Base-by-base conservation (phyloP, 495 filamentous ascomycete genomes). In the Hypoxylon fuscum region DNA sequence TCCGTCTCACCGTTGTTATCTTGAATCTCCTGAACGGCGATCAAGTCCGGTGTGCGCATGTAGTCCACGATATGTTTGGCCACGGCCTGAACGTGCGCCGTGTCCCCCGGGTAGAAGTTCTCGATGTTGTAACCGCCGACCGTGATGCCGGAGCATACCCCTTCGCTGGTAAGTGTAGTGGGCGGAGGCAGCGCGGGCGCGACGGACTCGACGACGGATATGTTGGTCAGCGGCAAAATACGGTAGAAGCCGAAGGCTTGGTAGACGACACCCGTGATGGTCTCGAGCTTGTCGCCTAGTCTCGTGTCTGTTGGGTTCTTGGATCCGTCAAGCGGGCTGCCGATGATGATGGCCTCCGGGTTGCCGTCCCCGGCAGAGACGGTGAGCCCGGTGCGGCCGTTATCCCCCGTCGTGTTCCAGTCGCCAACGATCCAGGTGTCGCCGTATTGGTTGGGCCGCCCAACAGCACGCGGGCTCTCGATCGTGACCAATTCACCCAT, bases 21-120 rank as follows among this genome's bases (percentile, higher is more conserved):
- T 61, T 88, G 85, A 59, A 88, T 68, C 66, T 88, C 86, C 61
- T 88, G 85, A 11, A 88, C 37, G 47, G 84, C 85, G 14, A 88
- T 22, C 0, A 88, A 59, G 54, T 81, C 78, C 1, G 86, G 85
- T 1, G 75, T 74, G 11, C 76, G 74, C 27, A 87, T 70, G 61
- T 81, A 79, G 35, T 77, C 73, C 21, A 81, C 82, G 46, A 88
- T 82, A 45, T 88, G 83, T 14, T 61, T 51, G 14, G 86, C 86
- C 11, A 87, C 72, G 5, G 61, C 57, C 29, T 72, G 62, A 11
- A 87, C 68, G 27, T 83, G 78, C 4, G 69, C 40, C 0, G 78
- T 71, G 5, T 73, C 72, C 0, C 52, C 76, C 0, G 83, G 83
- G 2, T 74, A 54, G 7, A 88, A 76, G 68, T 88, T 88, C 47